Percentiles rank a stretch among this genome's conserved stretches.
These are phyloP conservation scores for Arachnomyces sp. DNA, from an alignment of 2,329 filamentous ascomycete genomes.

Conservation along the genomic window DNA sequence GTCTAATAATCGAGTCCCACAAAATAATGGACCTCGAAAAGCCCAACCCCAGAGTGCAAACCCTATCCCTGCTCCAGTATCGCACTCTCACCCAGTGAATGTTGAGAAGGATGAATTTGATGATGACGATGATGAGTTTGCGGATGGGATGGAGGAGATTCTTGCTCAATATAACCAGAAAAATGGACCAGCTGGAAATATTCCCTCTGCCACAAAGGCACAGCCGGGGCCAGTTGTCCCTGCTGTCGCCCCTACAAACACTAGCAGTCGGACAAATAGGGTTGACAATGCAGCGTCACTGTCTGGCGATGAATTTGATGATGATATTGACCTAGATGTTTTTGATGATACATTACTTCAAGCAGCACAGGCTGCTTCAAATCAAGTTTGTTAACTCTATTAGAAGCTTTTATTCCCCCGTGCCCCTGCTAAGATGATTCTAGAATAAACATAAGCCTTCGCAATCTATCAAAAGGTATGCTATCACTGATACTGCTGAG, in stretches of 20 bases:
- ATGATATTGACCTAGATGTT: constrained; percentile 51
- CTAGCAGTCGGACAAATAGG: not conserved
- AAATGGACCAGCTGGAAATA: constrained; percentile 9
- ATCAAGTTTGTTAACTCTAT: constrained; percentile 51
- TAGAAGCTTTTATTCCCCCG: constrained; percentile 17
- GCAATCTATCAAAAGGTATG: constrained; percentile 74
- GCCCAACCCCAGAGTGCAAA: not conserved
- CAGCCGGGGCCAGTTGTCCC: constrained; percentile 14
- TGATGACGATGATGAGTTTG: constrained; percentile 57
- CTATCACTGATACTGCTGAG: constrained; percentile 65
- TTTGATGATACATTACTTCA: constrained; percentile 53
- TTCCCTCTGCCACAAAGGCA: constrained; percentile 5
- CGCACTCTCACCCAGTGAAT: constrained; percentile 8
- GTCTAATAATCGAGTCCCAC: not conserved
- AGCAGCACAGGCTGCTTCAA: constrained; percentile 63
- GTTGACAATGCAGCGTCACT: not conserved
- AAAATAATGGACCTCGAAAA: no score
- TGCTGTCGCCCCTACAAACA: constrained; percentile 1
- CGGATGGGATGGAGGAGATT: constrained; percentile 51
- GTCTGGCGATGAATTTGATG: constrained; percentile 65
- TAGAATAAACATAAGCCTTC: constrained; percentile 58
- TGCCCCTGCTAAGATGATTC: constrained; percentile 53
- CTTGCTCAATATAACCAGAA: constrained; percentile 46
- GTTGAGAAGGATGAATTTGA: constrained; percentile 53
- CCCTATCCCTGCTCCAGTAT: not conserved